These are phyloP conservation scores for Sordaria brevicollis DNA, from an alignment of 495 filamentous ascomycete species.

Conservation along the genomic window DNA sequence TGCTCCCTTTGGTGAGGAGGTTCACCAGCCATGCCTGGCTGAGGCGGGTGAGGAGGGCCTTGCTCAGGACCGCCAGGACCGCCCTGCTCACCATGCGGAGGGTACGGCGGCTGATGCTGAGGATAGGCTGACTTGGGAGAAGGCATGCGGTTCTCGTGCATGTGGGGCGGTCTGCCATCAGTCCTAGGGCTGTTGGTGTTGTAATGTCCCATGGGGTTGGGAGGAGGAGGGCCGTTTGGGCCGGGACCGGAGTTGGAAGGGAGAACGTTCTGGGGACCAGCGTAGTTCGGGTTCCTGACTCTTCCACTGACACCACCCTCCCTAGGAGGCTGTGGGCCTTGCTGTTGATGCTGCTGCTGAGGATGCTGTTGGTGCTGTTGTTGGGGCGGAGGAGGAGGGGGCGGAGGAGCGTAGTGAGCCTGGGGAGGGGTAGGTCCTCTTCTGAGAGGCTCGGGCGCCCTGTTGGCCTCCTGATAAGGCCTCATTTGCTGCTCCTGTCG, in stretches of 20 bases:
- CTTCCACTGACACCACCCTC: constrained; percentile 25
- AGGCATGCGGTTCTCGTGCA: constrained; percentile 74
- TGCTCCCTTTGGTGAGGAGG: constrained; percentile 58
- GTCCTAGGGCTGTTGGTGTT: constrained; percentile 69
- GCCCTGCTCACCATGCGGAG: constrained; percentile 49
- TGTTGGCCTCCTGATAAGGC: constrained; percentile 61
- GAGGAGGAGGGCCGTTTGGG: constrained; percentile 38
- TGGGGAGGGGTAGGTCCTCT: constrained; percentile 42
- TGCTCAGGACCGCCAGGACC: constrained; percentile 62
- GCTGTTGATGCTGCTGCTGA: constrained; percentile 20
- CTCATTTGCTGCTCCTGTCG: constrained; percentile 62
- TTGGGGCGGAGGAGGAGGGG: constrained; percentile 46
- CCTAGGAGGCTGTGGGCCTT: constrained; percentile 17
- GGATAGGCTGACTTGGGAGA: constrained; percentile 77
- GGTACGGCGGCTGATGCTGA: constrained; percentile 66
- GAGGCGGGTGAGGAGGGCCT: constrained; percentile 63
- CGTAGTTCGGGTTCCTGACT: constrained; percentile 63
- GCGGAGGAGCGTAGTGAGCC: constrained; percentile 48
- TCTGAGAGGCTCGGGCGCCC: constrained; percentile 28
- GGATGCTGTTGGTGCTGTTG: constrained; percentile 38
- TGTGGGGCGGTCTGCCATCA: constrained; percentile 58
- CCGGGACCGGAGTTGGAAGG: constrained; percentile 9
- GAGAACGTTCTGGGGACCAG: constrained; percentile 45
- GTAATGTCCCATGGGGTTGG: constrained; percentile 67
- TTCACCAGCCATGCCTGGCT: constrained; percentile 62